Evolutionary conservation across 2,329 filamentous ascomycete species (phyloP), one percentile per base, ranked within the genome.

Genomic region (Stachybotrys elegans): DNA sequence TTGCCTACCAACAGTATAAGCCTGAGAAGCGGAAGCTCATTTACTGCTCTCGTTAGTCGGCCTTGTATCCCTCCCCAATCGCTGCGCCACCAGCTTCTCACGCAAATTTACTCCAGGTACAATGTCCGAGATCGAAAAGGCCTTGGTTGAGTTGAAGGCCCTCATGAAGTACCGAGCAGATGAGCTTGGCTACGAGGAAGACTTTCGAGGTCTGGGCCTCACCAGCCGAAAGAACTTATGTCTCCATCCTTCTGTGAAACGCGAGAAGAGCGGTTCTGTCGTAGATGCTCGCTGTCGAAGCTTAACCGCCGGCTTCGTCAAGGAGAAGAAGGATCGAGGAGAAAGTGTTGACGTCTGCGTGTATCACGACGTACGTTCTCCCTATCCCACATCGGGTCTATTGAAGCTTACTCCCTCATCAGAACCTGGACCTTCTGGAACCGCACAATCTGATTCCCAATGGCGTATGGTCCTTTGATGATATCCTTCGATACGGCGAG

Each of bases 71-170:
- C 14, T 32, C 23, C 25, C 22, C 9, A 38, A 21, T 48, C 54
- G 32, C 53, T 35, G 35, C 31, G 20, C 16, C 11, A 9, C 13
- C 17, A 23, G 17, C n/a, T 14, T 16, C 40, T 42, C 11, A 35
- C 29, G 13, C n/a, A 6, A n/a, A 14, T 32, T 16, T 17, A 20
- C n/a, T 22, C 14, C 19, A 82, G 79, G 79, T 71, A 98, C 93
- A 45, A 98, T 98, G 91, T 98, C 93, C 29, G 93, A 98, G 70
- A 98, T 98, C 58, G 93, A 98, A 63, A 98, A 98, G 69, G 93
- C 94, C 0, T 69, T 98, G 42, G 88, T 88, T 9, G 93, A 98
- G 66, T 65, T 98, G 55, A 90, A 93, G 63, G 84, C 83, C 20
- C 69, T 98, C 43, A 98, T 98, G 91, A 94, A 94, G 61, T 97